Conservation (phyloP, 176 grass and related monocot genomes). For the Oryza rufipogon region DNA sequence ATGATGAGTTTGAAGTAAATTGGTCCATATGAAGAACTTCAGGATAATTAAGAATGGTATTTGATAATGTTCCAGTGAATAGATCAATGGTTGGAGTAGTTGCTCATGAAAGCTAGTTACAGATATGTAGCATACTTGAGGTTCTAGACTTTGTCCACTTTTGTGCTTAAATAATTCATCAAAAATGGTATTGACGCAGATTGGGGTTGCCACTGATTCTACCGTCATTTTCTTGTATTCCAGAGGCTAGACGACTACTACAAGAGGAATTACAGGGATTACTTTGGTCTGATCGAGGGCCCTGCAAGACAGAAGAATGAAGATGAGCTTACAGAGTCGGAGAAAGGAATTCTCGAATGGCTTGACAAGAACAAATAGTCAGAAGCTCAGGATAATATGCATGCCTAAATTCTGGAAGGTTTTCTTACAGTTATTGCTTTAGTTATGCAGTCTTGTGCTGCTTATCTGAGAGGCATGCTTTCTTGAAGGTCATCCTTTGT, state of each 20-base stretch:
- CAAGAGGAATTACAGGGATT: slow-evolving; percentile 89
- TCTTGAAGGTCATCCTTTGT: neutral
- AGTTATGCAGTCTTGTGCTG: neutral
- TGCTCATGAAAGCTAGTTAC: neutral
- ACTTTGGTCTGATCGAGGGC: slow-evolving; percentile 80
- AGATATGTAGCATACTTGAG: neutral
- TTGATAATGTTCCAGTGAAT: neutral
- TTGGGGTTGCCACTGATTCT: neutral
- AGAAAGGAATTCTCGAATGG: slow-evolving; percentile 87
- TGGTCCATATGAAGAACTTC: neutral
- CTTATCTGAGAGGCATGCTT: neutral
- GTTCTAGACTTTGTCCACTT: neutral
- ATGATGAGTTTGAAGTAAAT: neutral
- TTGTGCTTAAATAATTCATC: neutral
- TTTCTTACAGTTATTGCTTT: neutral
- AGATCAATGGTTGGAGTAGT: neutral
- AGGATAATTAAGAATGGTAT: neutral
- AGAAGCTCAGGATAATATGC: neutral
- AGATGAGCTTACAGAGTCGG: slow-evolving; percentile 69
- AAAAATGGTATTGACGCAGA: neutral
- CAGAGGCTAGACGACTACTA: slow-evolving; percentile 87
- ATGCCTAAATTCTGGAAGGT: neutral
- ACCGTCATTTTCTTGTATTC: neutral
- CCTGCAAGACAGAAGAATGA: slow-evolving; percentile 56
- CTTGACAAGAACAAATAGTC: slow-evolving; percentile 78